Percentiles rank a stretch among this genome's conserved stretches.
These are phyloP conservation scores for Leccinum fuscescens DNA, from an alignment of 1,284 basidiomycete genomes.

Conservation along the genomic window DNA sequence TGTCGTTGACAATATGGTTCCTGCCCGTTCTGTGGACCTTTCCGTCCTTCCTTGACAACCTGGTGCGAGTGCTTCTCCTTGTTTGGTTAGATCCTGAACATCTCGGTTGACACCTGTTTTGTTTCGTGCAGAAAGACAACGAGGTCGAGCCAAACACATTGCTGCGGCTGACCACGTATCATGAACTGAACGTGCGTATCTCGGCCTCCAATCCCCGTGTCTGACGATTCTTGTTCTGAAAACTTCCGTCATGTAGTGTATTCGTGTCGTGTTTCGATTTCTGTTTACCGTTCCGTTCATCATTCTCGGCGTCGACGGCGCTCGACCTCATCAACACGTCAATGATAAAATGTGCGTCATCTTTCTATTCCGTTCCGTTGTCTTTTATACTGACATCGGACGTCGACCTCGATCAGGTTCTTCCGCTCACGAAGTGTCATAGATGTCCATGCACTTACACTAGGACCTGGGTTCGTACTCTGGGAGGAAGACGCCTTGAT, in stretches of 20 bases:
- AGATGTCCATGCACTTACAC: constrained; percentile 25
- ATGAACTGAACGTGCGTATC: constrained; percentile 68
- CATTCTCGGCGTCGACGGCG: constrained; percentile 66
- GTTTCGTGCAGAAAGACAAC: constrained; percentile 40
- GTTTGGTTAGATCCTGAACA: background rate
- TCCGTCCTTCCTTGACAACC: constrained; percentile 53
- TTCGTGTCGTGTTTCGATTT: constrained; percentile 70
- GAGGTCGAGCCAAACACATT: constrained; percentile 61
- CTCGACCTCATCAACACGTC: constrained; percentile 56
- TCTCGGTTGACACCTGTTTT: background rate
- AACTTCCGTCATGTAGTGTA: constrained; percentile 40
- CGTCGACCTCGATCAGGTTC: constrained; percentile 29
- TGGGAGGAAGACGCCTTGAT: no score
- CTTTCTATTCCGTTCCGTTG: background rate
- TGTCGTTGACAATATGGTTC: constrained; percentile 68
- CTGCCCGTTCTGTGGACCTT: constrained; percentile 68
- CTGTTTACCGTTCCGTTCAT: constrained; percentile 62
- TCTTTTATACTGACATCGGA: background rate
- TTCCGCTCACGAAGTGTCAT: constrained; percentile 59
- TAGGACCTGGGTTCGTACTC: background rate
- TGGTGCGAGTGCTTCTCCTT: constrained; percentile 20
- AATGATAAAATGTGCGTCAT: constrained; percentile 55
- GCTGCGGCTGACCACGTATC: constrained; percentile 70
- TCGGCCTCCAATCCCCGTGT: background rate
- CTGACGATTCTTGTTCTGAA: background rate